phyloP scores from a whole-genome alignment of 768 basidiomycete species.

The Suillus placidus region DNA sequence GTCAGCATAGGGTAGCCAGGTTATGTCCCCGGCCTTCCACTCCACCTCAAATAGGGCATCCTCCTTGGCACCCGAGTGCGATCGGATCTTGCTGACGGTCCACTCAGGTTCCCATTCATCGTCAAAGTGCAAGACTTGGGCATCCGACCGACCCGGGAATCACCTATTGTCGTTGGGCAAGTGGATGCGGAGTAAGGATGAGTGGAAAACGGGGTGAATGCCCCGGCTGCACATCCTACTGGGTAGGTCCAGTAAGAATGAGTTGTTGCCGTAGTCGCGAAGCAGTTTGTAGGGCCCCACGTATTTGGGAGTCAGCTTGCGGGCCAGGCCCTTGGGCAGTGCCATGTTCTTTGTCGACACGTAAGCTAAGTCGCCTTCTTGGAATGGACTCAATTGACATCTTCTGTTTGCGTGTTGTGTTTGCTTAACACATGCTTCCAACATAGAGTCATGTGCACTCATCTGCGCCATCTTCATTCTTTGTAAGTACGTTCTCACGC shows the following conservation, averaged over 20 bases:
- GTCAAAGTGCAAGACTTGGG: conserved; percentile 18
- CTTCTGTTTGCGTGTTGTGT: conserved; percentile 24
- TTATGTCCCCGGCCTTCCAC: conserved; percentile 31
- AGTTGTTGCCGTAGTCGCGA: conserved; percentile 18
- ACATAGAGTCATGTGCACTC: conserved; percentile 28
- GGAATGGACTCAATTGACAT: conserved; percentile 32
- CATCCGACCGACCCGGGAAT: conserved; percentile 22
- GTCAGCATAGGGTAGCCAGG: conserved; percentile 33
- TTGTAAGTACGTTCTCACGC: conserved; percentile 25
- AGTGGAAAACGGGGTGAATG: conserved; percentile 26
- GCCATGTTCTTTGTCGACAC: conserved; percentile 37
- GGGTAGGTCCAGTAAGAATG: conserved; percentile 26
- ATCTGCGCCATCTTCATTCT: conserved; percentile 23
- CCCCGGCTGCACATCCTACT: conserved; percentile 17
- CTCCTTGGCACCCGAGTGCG: conserved; percentile 27
- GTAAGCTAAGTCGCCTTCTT: conserved; percentile 33
- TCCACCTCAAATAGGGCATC: conserved; percentile 27
- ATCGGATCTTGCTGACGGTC: conserved; percentile 25
- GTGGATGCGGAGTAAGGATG: conserved; percentile 21
- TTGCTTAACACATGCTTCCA: conserved; percentile 19
- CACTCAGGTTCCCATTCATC: conserved; percentile 21
- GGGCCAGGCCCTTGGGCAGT: conserved; percentile 39
- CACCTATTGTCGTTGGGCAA: conserved; percentile 22
- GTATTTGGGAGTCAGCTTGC: conserved; percentile 30
- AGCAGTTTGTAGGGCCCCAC: conserved; percentile 32